These are phyloP conservation scores for Davidsoniella eucalypti DNA, from an alignment of 2,329 filamentous ascomycete genomes.

Conservation along the genomic window DNA sequence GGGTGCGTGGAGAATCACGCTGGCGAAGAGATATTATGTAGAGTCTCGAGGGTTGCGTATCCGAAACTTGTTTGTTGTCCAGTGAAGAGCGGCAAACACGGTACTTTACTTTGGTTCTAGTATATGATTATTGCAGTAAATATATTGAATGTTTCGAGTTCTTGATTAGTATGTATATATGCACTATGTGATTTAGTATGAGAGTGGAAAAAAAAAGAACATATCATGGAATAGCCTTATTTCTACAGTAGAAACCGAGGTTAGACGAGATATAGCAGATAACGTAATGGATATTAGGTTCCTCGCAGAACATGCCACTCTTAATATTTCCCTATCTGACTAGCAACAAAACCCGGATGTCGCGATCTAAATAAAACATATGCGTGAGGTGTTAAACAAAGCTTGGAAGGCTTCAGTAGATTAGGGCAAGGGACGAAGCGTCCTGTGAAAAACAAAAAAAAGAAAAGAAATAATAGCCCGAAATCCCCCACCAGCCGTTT, in stretches of 20 bases:
- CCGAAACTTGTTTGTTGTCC: conserved; percentile 46
- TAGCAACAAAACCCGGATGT: too few species aligned
- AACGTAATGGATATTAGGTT: background rate
- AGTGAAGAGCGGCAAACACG: background rate
- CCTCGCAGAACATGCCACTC: background rate
- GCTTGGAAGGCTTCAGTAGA: too few species aligned
- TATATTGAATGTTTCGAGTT: background rate
- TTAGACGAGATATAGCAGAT: background rate
- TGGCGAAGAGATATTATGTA: conserved; percentile 64
- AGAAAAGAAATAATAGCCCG: too few species aligned
- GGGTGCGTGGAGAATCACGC: conserved; percentile 49
- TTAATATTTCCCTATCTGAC: too few species aligned
- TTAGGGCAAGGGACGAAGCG: too few species aligned
- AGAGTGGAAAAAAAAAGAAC: background rate
- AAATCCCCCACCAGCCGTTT: too few species aligned
- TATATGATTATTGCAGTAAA: background rate
- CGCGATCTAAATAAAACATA: too few species aligned
- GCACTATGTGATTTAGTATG: too few species aligned
- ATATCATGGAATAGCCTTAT: too few species aligned
- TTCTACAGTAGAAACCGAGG: background rate
- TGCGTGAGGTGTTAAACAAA: too few species aligned
- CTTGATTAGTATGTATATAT: background rate
- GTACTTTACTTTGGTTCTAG: background rate
- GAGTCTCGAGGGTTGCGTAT: conserved; percentile 67
- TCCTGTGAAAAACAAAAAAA: too few species aligned